Evolutionary conservation across 805 yeast species (phyloP).

Genomic region (Wickerhamomyces bovis): DNA sequence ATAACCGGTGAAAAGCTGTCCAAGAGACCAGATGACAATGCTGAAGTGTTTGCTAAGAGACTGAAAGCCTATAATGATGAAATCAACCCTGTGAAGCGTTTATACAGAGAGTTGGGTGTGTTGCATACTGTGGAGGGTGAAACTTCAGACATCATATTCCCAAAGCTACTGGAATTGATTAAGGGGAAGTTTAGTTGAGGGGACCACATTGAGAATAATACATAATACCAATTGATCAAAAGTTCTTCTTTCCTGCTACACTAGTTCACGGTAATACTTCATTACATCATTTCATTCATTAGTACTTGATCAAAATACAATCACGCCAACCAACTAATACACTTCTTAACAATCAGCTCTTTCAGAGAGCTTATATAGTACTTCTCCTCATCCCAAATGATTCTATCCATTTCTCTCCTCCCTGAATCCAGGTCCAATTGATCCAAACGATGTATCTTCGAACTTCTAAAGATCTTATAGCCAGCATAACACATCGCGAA

Average conservation of each 20-base stretch:
- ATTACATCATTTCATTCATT: too few relatives aligned
- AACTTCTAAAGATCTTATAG: slow-evolving; percentile 54
- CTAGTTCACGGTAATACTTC: too few relatives aligned
- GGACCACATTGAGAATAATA: background rate
- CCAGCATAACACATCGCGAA: slow-evolving; percentile 46
- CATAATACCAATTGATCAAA: too few relatives aligned
- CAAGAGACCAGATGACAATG: slow-evolving; percentile 80
- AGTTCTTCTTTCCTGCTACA: too few relatives aligned
- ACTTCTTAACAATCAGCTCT: slow-evolving; percentile 23
- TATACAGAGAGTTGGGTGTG: slow-evolving; percentile 45
- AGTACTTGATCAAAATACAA: background rate
- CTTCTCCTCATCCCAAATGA: slow-evolving; percentile 73
- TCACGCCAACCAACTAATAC: slow-evolving; percentile 28
- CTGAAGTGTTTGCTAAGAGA: slow-evolving; percentile 62
- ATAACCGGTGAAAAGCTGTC: slow-evolving; percentile 80
- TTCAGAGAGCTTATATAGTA: slow-evolving; percentile 28
- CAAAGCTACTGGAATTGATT: slow-evolving; percentile 48
- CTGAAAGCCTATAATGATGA: slow-evolving; percentile 54
- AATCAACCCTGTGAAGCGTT: slow-evolving; percentile 59
- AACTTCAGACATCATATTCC: slow-evolving; percentile 80
- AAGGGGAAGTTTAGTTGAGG: slow-evolving; percentile 22
- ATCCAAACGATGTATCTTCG: slow-evolving; percentile 61
- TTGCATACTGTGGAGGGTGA: slow-evolving; percentile 61
- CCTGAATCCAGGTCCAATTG: slow-evolving; percentile 80
- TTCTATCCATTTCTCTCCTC: slow-evolving; percentile 74